phyloP scores from a whole-genome alignment of 163 green algal species.

The Smithsoniella earleae region DNA sequence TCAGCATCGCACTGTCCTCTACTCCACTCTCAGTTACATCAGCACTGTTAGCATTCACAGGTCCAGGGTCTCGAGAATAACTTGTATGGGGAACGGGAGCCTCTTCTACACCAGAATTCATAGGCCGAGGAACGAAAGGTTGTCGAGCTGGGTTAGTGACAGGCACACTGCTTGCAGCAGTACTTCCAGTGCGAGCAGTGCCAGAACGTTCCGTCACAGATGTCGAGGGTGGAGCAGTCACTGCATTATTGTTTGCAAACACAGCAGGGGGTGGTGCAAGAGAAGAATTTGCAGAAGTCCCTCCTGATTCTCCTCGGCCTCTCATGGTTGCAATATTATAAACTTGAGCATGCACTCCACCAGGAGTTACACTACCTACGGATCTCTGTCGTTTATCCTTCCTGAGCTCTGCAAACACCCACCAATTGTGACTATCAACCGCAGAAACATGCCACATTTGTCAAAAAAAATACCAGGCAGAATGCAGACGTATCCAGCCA shows the following conservation, averaged over 20 bases:
- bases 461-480: too few relatives aligned
- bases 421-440: neutral
- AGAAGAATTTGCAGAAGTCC: neutral
- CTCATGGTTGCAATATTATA: conserved; percentile 31
- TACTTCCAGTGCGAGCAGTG: too few relatives aligned
- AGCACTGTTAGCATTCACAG: too few relatives aligned
- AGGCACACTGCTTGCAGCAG: too few relatives aligned
- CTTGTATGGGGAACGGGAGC: too few relatives aligned
- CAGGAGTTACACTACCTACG: conserved; percentile 48
- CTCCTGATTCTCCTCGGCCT: neutral
- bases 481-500: too few relatives aligned
- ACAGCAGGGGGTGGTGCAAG: neutral
- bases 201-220: too few relatives aligned
- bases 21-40: conserved; percentile 30
- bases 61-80: too few relatives aligned
- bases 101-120: conserved; percentile 3
- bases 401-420: conserved; percentile 51
- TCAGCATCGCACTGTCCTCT: conserved; percentile 38
- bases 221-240: neutral
- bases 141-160: conserved; percentile 2
- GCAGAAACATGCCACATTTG: too few relatives aligned
- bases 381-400: conserved; percentile 57
- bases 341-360: neutral
- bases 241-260: neutral
- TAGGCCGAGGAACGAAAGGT: conserved; percentile 18